phyloP scores from a whole-genome alignment of 352 stramenopile species.

The Pythium vanterpoolii region DNA sequence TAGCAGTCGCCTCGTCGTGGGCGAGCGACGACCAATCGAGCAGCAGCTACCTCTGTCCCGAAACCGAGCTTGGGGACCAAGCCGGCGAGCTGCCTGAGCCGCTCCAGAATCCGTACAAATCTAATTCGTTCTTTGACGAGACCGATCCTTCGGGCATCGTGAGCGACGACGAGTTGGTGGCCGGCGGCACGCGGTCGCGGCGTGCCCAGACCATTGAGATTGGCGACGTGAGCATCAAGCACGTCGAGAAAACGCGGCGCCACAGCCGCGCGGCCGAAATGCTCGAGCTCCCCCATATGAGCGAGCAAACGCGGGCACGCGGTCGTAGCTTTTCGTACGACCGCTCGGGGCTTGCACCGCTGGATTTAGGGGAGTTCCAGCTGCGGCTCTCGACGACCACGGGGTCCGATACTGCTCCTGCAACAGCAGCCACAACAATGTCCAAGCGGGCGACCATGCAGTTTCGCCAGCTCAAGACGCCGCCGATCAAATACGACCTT shows the following conservation, averaged over 20 bases:
- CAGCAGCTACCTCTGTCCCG: not conserved
- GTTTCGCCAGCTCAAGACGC: constrained; percentile 62
- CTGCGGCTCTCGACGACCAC: constrained; percentile 26
- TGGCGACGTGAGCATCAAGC: constrained; percentile 21
- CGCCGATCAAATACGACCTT: constrained; percentile 56
- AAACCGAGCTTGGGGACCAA: constrained; percentile 6
- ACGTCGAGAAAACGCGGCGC: constrained; percentile 9
- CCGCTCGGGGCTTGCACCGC: constrained; percentile 1
- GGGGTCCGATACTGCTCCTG: too few species aligned
- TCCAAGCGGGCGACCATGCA: constrained; percentile 24
- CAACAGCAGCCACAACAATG: not conserved
- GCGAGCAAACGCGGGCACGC: not conserved
- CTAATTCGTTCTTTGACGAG: constrained; percentile 25
- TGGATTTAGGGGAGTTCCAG: constrained; percentile 20
- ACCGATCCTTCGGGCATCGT: constrained; percentile 26
- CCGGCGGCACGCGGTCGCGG: constrained; percentile 9
- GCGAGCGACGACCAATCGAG: constrained; percentile 20
- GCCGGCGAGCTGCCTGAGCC: not conserved
- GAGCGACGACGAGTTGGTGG: constrained; percentile 27
- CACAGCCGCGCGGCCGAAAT: constrained; percentile 17
- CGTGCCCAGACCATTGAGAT: constrained; percentile 30
- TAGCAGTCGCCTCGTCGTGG: constrained; percentile 9
- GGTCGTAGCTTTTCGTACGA: constrained; percentile 25
- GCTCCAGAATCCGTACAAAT: constrained; percentile 16
- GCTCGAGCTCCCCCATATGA: not conserved